phyloP scores from a whole-genome alignment of 768 basidiomycete genomes.

The Trametes cubensis region DNA sequence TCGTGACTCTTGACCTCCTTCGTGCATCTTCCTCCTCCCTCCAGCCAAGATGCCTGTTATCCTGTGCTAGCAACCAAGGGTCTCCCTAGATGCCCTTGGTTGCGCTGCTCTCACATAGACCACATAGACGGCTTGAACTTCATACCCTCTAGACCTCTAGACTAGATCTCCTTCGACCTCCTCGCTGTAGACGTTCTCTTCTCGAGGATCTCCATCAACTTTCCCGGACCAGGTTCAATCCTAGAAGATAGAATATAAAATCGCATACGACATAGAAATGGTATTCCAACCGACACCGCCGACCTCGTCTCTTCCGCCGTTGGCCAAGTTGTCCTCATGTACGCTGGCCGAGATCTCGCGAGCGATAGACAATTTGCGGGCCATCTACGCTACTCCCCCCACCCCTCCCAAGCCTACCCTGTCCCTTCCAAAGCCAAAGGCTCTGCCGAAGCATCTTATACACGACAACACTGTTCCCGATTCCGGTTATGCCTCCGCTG shows the following conservation, averaged over 20 bases:
- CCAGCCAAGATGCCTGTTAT: conserved; percentile 51
- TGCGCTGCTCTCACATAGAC: conserved; percentile 32
- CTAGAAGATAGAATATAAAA: too few relatives aligned
- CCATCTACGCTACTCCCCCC: conserved; percentile 54
- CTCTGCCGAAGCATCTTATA: conserved; percentile 33
- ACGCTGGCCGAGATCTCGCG: conserved; percentile 41
- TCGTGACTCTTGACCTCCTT: not conserved
- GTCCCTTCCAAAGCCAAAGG: conserved; percentile 28
- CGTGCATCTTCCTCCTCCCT: conserved; percentile 16
- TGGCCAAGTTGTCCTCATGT: conserved; percentile 44
- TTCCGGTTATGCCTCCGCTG: conserved; percentile 79
- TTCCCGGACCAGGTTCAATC: too few relatives aligned
- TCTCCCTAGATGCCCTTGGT: conserved; percentile 41
- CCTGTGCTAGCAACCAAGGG: conserved; percentile 54
- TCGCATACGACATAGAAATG: conserved; percentile 17
- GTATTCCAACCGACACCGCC: conserved; percentile 39
- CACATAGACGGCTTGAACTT: conserved; percentile 24
- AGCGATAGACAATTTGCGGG: conserved; percentile 48
- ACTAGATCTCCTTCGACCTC: conserved; percentile 13
- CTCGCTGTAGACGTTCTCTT: not conserved
- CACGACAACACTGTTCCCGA: conserved; percentile 57
- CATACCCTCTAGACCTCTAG: conserved; percentile 33
- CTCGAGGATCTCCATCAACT: too few relatives aligned
- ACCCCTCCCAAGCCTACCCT: conserved; percentile 27
- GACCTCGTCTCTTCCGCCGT: conserved; percentile 58